phyloP scores from a whole-genome alignment of 805 yeast species.

The Vanderwaltozyma polyspora region DNA sequence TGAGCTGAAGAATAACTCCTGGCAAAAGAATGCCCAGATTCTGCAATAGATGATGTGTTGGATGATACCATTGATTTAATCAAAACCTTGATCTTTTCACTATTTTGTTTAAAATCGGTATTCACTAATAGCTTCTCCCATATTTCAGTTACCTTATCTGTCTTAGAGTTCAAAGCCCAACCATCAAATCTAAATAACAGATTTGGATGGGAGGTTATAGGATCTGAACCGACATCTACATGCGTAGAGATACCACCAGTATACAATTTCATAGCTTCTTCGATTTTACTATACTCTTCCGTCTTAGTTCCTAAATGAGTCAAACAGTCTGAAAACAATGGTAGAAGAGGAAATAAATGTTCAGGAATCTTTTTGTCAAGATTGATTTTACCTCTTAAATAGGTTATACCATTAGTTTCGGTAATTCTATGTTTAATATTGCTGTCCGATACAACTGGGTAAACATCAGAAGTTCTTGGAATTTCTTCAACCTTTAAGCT shows the following conservation, averaged over 20 bases:
- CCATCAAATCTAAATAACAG: conserved; percentile 54
- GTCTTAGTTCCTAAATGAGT: conserved; percentile 76
- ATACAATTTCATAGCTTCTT: conserved; percentile 65
- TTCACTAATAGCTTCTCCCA: conserved; percentile 58
- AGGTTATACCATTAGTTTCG: conserved; percentile 73
- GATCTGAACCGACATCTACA: conserved; percentile 44
- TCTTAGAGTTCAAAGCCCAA: conserved; percentile 55
- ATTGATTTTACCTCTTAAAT: conserved; percentile 56
- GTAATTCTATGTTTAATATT: conserved; percentile 39
- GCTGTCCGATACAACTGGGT: conserved; percentile 27
- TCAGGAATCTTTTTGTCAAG: conserved; percentile 44
- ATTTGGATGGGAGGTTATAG: conserved; percentile 38
- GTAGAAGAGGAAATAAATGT: conserved; percentile 55
- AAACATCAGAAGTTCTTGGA: conserved; percentile 38
- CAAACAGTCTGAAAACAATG: conserved; percentile 67
- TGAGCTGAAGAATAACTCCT: conserved; percentile 53
- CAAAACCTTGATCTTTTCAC: conserved; percentile 60
- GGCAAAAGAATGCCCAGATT: conserved; percentile 81
- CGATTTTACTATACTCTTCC: conserved; percentile 67
- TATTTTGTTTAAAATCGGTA: conserved; percentile 52
- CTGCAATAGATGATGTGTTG: conserved; percentile 69
- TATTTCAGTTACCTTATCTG: conserved; percentile 47
- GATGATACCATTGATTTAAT: conserved; percentile 67
- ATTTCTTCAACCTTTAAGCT: conserved; percentile 68
- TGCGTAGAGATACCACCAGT: conserved; percentile 81